Evolutionary conservation across 163 green algal genomes (phyloP).

Genomic region (Scenedesmus sp.): DNA sequence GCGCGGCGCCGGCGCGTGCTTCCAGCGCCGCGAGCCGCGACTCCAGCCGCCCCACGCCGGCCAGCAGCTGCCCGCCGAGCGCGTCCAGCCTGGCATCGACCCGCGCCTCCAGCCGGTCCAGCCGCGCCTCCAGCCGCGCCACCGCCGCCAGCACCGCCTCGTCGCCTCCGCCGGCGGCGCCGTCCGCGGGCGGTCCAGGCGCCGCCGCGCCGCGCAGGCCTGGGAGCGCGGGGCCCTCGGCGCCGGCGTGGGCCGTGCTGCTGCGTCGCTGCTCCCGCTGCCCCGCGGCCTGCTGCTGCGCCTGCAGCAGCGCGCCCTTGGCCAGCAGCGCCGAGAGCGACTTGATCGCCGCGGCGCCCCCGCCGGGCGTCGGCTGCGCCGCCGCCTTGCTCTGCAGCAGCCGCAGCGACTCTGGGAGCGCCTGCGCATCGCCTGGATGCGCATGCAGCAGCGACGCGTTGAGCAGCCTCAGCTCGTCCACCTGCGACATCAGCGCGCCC

Average conservation of each 20-base stretch:
- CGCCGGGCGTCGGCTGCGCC: neutral
- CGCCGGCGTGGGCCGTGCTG: neutral
- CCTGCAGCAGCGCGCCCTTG: constrained; percentile 18
- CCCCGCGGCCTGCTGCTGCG: neutral
- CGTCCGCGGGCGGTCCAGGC: neutral
- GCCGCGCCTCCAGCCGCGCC: neutral
- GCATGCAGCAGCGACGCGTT: neutral
- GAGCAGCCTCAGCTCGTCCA: constrained; percentile 37
- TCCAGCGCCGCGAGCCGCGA: neutral
- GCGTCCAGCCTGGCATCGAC: neutral
- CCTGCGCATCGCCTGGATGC: neutral
- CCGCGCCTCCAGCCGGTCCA: constrained; percentile 2
- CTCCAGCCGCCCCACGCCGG: neutral
- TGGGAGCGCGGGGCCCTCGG: no score
- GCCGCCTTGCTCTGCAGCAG: constrained; percentile 32
- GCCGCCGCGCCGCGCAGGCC: no score
- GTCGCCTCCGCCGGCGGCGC: no score
- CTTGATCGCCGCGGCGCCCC: neutral
- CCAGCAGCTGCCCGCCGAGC: neutral
- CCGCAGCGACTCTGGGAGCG: constrained; percentile 22
- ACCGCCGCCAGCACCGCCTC: constrained; percentile 1
- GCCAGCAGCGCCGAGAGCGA: constrained; percentile 23
- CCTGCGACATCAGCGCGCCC: constrained; percentile 5
- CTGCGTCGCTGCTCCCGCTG: neutral
- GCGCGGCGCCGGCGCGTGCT: neutral